phyloP scores from a whole-genome alignment of 208 protist genomes.

The Spongospora subterranea region DNA sequence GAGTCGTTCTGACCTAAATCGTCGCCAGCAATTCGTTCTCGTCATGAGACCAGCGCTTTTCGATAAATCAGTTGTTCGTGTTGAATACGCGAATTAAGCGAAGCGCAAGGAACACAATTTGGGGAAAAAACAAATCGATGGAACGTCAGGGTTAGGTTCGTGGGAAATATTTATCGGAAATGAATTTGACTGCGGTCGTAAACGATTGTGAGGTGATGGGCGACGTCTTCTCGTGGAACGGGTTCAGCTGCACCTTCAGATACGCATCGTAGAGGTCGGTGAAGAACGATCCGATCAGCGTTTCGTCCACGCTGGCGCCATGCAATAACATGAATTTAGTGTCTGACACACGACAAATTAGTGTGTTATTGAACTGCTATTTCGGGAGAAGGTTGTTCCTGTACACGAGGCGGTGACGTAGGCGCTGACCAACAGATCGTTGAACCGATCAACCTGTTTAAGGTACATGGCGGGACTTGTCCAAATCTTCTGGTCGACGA shows the following conservation, averaged over 20 bases:
- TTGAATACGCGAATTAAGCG: too few relatives aligned
- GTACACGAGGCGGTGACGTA: slow-evolving; percentile 35
- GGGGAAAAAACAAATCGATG: not conserved
- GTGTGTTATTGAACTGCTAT: not conserved
- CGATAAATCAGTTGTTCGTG: not conserved
- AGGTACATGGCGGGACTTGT: slow-evolving; percentile 15
- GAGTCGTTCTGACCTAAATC: too few relatives aligned
- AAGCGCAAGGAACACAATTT: not conserved
- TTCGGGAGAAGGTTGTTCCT: not conserved
- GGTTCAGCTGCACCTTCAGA: slow-evolving; percentile 51
- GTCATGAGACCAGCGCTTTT: not conserved
- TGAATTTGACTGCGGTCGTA: not conserved
- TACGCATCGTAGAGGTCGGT: slow-evolving; percentile 48
- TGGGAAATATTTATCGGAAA: slow-evolving; percentile 2
- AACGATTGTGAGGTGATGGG: not conserved
- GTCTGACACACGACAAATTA: slow-evolving; percentile 20
- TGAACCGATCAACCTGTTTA: slow-evolving; percentile 54
- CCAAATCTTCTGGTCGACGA: slow-evolving; percentile 1
- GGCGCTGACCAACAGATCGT: slow-evolving; percentile 11
- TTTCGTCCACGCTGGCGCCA: slow-evolving; percentile 4
- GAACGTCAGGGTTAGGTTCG: not conserved
- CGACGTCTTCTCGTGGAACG: slow-evolving; percentile 29
- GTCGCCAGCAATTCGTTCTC: not conserved
- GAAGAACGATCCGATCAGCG: slow-evolving; percentile 8
- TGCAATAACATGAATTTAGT: slow-evolving; percentile 58